These are phyloP conservation scores for Metarhizium rileyi DNA, from an alignment of 2,329 filamentous ascomycete species.

Conservation along the genomic window DNA sequence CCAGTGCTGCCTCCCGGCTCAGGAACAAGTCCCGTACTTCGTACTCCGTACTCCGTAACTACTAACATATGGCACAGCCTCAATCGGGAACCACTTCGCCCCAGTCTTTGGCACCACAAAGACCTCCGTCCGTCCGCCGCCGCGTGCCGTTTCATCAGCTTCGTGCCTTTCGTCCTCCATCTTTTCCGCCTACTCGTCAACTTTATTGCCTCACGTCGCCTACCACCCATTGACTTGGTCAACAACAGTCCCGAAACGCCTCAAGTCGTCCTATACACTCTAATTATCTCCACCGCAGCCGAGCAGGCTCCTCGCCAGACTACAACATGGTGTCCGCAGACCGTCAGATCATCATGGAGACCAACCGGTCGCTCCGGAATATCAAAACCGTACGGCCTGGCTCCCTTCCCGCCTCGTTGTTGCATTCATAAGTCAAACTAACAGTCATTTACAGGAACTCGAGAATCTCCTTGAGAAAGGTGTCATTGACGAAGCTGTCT, in stretches of 20 bases:
- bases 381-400: constrained; percentile 63
- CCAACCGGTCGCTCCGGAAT: constrained; percentile 76
- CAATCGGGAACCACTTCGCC: too few species aligned
- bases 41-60: too few species aligned
- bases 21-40: too few species aligned
- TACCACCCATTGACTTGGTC: neutral
- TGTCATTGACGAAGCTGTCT: constrained; percentile 65
- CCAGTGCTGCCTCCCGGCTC: too few species aligned
- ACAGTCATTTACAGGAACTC: constrained; percentile 57
- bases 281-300: neutral
- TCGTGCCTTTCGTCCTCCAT: too few species aligned
- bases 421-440: neutral
- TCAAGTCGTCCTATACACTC: neutral
- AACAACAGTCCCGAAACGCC: neutral
- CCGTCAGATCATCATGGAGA: constrained; percentile 53
- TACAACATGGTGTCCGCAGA: constrained; percentile 36
- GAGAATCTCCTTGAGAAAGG: constrained; percentile 79
- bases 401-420: neutral
- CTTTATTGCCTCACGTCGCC: neutral
- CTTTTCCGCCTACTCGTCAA: too few species aligned
- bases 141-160: too few species aligned
- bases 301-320: neutral
- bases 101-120: too few species aligned
- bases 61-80: too few species aligned
- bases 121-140: too few species aligned